Base-by-base conservation (phyloP, 1,284 basidiomycete genomes). In the Leccinum fuscescens region DNA sequence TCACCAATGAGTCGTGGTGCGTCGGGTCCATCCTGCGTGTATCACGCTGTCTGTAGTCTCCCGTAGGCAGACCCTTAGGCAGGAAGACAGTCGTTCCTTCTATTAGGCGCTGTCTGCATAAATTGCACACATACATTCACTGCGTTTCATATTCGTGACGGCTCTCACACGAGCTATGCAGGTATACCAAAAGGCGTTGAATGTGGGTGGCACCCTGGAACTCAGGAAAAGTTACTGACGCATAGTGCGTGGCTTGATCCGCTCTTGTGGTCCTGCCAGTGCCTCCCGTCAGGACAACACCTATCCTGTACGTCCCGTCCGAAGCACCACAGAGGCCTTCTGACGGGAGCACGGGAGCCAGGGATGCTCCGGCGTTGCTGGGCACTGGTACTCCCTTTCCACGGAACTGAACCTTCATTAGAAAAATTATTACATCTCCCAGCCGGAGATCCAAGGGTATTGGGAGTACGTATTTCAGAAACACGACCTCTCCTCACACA, bases 301-400 rank as follows among this genome's bases (percentile, higher is more conserved):
- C 3, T 78, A 75, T 59, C 73, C 72, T 12, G 69, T 76, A 54
- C 61, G 64, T 57, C 17, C 55, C 33, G 9, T 33, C 22, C 2
- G n/a, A 27, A 20, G 29, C 27, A 17, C 56, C 22, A 12, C 4
- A 0, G 17, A 14, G 6, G 14, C 12, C 4, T 14, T 64, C 35
- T 24, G 44, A 55, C 42, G 6, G 27, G 33, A 29, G n/a, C 17
- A 9, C 15, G 44, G 29, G 46, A 12, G 12, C 6, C 37, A 83
- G 79, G 82, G 83, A 14, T 84, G 83, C 8, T 82, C 79, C 22
- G 82, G 86, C 64, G 74, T 83, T 24, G 76, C 80, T 11, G 81
- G 71, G 6, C 83, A 84, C 65, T 83, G 82, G 79, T 85, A 85
- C 66, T 80, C 78, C 50, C 78, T 85, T 51, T 86, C 85, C 6